Base-by-base conservation (phyloP, 139 green algal genomes). In the Picochlorum sp. region DNA sequence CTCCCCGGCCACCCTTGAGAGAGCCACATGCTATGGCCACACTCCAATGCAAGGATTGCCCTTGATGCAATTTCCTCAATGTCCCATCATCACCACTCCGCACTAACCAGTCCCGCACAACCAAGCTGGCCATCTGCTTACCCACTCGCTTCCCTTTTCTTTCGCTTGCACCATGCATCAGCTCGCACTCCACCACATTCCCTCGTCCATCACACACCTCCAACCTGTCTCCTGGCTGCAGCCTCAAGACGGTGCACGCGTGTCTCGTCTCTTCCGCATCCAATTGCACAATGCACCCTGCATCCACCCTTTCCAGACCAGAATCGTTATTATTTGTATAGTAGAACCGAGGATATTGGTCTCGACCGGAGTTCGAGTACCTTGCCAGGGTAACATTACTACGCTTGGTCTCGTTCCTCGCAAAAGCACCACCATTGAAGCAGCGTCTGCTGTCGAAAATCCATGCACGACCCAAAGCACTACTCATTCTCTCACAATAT, bases 201-300 rank as follows among this genome's bases (percentile, higher is more conserved):
- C 86, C 86, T 0, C 33, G 41, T 3, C 86, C 86, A 55, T 93
- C 82, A 49, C 78, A 90, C 47, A 93, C 58, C 59, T 94, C 81
- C 14, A 94, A 33, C 3, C 10, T 3, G 28, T 82, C 70, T 1
- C 82, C 85, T 7, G 59, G 20, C 12, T 61, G 35, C 40, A 87
- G 43, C 5, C 80, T 59, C 41, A 87, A 59, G 20, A 64, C 77
- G 14, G 49, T 61, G 10, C 52, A 33, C 1, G 76, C 78, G 50
- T 88, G 81, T 4, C 65, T 51, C 0, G 64, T 68, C 57, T 88
- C 81, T n/a, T 77, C 65, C 14, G 50, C 37, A 12, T 71, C 62
- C 4, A 88, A n/a, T n/a, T n/a, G n/a, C n/a, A n/a, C n/a, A n/a
- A n/a, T n/a, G n/a, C n/a, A n/a, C n/a, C n/a, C n/a, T n/a, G n/a